Evolutionary conservation across 2,329 filamentous ascomycete genomes (phyloP), one percentile per base, ranked within the genome.

Genomic region (Penicillium sp.): DNA sequence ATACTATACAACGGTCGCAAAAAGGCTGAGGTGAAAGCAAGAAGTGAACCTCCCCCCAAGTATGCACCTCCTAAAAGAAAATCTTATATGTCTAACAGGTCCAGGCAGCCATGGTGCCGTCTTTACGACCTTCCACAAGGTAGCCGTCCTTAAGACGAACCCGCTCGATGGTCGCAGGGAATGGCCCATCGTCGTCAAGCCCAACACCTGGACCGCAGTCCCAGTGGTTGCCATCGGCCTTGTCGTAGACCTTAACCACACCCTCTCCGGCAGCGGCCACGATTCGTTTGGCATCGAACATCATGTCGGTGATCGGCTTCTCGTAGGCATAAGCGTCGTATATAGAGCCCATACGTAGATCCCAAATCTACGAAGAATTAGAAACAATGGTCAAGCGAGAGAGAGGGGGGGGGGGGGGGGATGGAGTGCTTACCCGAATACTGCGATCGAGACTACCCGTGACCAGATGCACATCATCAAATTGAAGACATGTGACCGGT

Each of bases 231-330:
- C 92, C 92, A 72, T 99, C 94, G 3, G 91, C 88, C 82, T 97
- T 97, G 79, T 99, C 94, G 78, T 97, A 99, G 59, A 99, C 89
- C 78, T 99, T 99, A 67, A 94, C 93, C 25, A 97, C 91, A 69
- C 92, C 88, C 75, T 97, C 94, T 42, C 93, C 90, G 0, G 92
- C 92, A 2, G 94, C 93, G 52, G 89, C 86, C 35, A 94, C 92
- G 65, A 99, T 99, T 50, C 93, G 86, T 52, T 93, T 87, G 15
- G 86, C 79, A 75, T 99, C 94, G 73, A 99, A 99, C 88, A 95
- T 96, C 92, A 97, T 96, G 80, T 89, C 91, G 33, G 92, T 96
- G 57, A 99, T 85, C 0, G 93, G 87, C 69, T 90, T 84, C 71
- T 97, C 93, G 77, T 97, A 99, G 23, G 93, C 94, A 75, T 93